Base-by-base conservation (phyloP, 2,329 filamentous ascomycete species). In the Verticillium alfalfae region DNA sequence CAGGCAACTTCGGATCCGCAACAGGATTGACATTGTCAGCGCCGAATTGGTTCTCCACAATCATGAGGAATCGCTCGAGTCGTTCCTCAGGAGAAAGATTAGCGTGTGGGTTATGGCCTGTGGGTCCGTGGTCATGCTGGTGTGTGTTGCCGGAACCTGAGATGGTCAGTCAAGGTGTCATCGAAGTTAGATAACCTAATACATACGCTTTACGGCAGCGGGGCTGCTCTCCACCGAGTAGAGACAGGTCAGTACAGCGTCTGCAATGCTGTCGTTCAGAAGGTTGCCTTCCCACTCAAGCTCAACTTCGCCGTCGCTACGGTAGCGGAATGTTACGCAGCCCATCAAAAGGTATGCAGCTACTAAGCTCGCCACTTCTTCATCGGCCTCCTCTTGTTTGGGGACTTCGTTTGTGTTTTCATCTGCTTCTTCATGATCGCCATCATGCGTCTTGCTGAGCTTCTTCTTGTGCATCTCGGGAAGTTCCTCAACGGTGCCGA, bases 221-320 rank as follows among this genome's bases (percentile, higher is more conserved):
- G 94, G 95, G 60, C 91, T 96, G 75, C 90, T 96, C 76, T 99
- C 95, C 26, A 97, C 91, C 0, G 91, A 93, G 68, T 97, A 87
- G 12, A 99, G 83, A 2, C 97, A 92, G 1, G 93, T 93, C 82
- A 98, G 92, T 60, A 98, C 90, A 16, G 95, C 93, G 75, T 99
- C 95, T n/a, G 95, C 95, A 70, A 99, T 96, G 64, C 93, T 92
- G 71, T 99, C 95, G 73, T 98, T 99, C 70, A 97, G 88, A 79
- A 97, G 91, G 73, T 98, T 99, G 62, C 93, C 95, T 73, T 98
- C 94, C 95, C 95, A 99, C 76, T 97, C 93, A 2, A 98, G 81
- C 73, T 96, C 93, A 6, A 97, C 85, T 71, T 95, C 89, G 61
- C 93, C 91, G 67, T 87, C 88, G 64, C 81, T 84, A 65, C 84